phyloP scores from a whole-genome alignment of 2,329 filamentous ascomycete species.

The Pseudogymnoascus sp. region DNA sequence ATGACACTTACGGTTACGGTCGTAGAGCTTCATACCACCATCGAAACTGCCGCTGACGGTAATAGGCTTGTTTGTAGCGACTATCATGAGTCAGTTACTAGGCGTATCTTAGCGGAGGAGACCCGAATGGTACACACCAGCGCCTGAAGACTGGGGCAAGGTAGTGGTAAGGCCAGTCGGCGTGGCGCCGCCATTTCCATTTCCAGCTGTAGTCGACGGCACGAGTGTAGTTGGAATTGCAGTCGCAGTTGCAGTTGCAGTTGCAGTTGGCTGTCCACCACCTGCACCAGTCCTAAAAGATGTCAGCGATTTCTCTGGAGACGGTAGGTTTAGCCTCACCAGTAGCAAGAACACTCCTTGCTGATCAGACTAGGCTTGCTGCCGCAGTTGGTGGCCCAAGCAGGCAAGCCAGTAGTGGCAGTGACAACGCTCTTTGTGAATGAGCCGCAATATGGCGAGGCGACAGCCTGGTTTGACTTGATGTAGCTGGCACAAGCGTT shows the following conservation, averaged over 20 bases:
- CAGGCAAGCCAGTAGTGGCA: background rate
- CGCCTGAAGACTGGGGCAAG: background rate
- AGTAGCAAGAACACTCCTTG: background rate
- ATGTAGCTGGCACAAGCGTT: background rate
- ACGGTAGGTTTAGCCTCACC: background rate
- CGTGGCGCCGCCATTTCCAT: background rate
- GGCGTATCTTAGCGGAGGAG: no score
- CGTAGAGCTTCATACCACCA: conserved; percentile 38
- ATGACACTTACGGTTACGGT: conserved; percentile 24
- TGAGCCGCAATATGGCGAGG: background rate
- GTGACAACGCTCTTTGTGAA: background rate
- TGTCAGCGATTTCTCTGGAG: background rate
- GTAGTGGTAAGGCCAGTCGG: background rate
- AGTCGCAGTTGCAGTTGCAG: background rate
- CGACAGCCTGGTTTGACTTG: background rate
- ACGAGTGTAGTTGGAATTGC: background rate
- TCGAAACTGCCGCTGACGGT: conserved; percentile 37
- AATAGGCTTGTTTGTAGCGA: conserved; percentile 31
- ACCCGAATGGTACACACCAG: background rate
- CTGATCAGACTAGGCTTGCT: background rate
- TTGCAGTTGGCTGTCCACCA: background rate
- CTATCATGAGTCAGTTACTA: background rate
- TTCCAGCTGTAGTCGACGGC: background rate
- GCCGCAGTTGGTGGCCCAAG: background rate
- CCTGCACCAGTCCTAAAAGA: background rate